Evolutionary conservation across 495 filamentous ascomycete species (phyloP), one percentile per base, ranked within the genome.

Genomic region (Podospora bellae-mahoneyi): DNA sequence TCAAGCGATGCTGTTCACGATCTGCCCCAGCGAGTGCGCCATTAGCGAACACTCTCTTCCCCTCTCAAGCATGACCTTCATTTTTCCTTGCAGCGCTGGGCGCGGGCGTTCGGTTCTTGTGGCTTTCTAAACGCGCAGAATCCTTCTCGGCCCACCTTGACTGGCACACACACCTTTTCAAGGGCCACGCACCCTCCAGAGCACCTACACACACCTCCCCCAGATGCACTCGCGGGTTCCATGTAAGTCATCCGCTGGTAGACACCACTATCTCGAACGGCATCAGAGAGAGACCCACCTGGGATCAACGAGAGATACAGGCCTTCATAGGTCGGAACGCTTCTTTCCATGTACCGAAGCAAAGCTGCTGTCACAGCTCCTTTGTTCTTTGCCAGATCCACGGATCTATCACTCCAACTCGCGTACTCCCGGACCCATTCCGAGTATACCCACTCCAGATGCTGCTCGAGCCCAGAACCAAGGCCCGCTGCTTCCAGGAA

Each of bases 201-300:
- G 15, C 39, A 48, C 39, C 39, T 16, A 48, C 39, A 48, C 56
- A 26, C 16, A n/a, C 53, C 39, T 62, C 32, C 34, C 34, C 2
- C 26, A 18, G 59, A 62, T 69, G 61, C 62, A 68, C 60, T 64
- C 20, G 19, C 66, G 48, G 71, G 67, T 58, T 53, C 56, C 68
- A 74, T 76, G 74, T 74, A 74, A 74, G 71, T 74, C 72, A 76
- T 74, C 72, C 67, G 72, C 69, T 68, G 28, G 61, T 68, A 57
- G 67, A 74, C 74, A 76, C 74, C 72, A 71, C 67, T 66, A 62
- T 68, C 26, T 32, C 62, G 59, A 20, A 56, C n/a, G 55, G n/a
- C 39, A 48, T 16, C 39, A 48, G 7, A 13, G 39, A 10, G 39
- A 48, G 39, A 48, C 60, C 59, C 59, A 55, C 26, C 55, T 26